A percentile compares a stretch with the other conserved stretches of the same genome.
phyloP scores from a whole-genome alignment of 495 filamentous ascomycete genomes.

The Neurospora africana region DNA sequence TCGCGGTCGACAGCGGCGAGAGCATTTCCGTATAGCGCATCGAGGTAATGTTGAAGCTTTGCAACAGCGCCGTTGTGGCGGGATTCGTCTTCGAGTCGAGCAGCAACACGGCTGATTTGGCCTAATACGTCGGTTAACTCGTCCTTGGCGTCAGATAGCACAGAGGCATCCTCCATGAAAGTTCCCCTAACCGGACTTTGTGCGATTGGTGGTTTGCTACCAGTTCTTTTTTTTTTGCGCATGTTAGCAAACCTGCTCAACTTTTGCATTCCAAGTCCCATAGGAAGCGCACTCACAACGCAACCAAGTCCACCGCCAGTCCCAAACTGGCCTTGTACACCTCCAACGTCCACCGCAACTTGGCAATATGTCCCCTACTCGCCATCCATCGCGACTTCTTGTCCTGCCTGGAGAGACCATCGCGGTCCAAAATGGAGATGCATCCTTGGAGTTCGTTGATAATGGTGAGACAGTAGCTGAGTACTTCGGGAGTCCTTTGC shows the following conservation, averaged over 20 bases:
- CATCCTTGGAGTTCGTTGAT: constrained; percentile 26
- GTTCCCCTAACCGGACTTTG: background rate
- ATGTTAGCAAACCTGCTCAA: background rate
- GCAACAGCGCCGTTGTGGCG: constrained; percentile 22
- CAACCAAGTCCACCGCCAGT: constrained; percentile 31
- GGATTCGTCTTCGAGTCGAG: constrained; percentile 16
- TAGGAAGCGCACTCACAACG: constrained; percentile 19
- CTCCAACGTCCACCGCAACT: constrained; percentile 24
- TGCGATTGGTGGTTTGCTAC: background rate
- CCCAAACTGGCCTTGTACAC: constrained; percentile 30
- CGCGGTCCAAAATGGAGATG: constrained; percentile 19
- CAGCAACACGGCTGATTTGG: constrained; percentile 5
- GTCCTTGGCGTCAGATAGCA: background rate
- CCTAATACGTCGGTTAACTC: constrained; percentile 6
- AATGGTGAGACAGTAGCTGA: constrained; percentile 25
- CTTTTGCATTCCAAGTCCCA: background rate
- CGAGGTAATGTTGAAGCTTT: constrained; percentile 26
- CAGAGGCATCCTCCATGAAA: background rate
- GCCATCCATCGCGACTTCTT: constrained; percentile 32
- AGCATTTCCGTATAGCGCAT: constrained; percentile 20
- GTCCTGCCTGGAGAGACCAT: constrained; percentile 23
- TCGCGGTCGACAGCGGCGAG: constrained; percentile 12
- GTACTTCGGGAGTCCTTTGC: constrained; percentile 25
- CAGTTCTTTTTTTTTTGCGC: background rate
- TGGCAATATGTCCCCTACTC: constrained; percentile 23